Conservation (phyloP, 2,329 filamentous ascomycete species). For the Lithohypha guttulata region DNA sequence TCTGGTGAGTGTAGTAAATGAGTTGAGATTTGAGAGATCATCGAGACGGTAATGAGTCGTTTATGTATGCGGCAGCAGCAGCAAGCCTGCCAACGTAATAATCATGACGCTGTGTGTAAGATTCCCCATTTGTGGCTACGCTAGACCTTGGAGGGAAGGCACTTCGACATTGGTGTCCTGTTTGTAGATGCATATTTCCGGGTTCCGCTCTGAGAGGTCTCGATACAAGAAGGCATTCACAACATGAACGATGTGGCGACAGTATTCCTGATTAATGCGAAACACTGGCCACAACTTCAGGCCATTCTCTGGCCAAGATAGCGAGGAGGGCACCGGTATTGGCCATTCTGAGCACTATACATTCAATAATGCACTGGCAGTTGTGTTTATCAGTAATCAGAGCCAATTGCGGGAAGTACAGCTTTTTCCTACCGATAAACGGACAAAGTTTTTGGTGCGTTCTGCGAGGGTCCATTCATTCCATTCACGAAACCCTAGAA, state of each 20-base stretch:
- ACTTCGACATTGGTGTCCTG: conserved; percentile 1
- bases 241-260: conserved; percentile 1
- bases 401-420: not conserved
- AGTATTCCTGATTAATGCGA: not conserved
- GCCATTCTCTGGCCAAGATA: not conserved
- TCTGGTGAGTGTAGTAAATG: conserved; percentile 3
- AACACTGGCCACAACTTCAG: not conserved
- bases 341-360: not conserved
- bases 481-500: conserved; percentile 1
- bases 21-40: conserved; percentile 1
- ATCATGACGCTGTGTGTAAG: not conserved
- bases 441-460: not conserved
- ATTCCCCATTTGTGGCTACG: not conserved
- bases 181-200: conserved; percentile 1
- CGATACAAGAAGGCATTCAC: conserved; percentile 1
- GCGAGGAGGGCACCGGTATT: conserved; percentile 3
- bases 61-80: conserved; percentile 1
- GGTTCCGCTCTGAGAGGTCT: conserved; percentile 3
- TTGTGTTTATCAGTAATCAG: not conserved
- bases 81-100: conserved; percentile 1
- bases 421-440: conserved; percentile 1
- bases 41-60: conserved; percentile 1
- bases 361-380: not conserved
- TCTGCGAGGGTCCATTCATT: not conserved
- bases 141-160: conserved; percentile 1